Percentiles rank a stretch among this genome's conserved stretches.
These are phyloP conservation scores for Gastrolobium bilobum DNA, from an alignment of 306 rosid species.

Conservation along the genomic window DNA sequence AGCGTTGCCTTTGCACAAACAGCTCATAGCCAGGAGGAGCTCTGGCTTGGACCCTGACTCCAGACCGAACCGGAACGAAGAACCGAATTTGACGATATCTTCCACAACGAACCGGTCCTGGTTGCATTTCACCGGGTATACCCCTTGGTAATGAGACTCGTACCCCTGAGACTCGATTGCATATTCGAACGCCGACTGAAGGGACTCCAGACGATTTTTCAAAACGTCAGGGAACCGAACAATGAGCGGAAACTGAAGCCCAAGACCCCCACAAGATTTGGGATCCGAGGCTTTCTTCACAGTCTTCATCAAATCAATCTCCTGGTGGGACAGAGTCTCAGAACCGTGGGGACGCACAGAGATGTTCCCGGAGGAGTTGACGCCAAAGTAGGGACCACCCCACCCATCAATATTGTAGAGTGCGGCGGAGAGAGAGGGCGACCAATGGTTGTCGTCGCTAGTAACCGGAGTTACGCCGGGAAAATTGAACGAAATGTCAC, in stretches of 20 bases:
- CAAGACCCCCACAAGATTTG: constrained; percentile 74
- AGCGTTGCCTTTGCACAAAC: constrained; percentile 79
- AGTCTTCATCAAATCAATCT: constrained; percentile 80
- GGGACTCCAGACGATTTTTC: constrained; percentile 77
- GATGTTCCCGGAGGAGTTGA: constrained; percentile 76
- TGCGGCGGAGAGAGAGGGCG: constrained; percentile 64
- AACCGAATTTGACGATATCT: constrained; percentile 83
- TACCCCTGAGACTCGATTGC: constrained; percentile 79
- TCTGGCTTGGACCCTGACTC: constrained; percentile 98
- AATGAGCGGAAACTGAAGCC: constrained; percentile 80
- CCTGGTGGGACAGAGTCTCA: constrained; percentile 79
- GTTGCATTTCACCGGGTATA: constrained; percentile 89
- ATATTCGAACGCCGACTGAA: constrained; percentile 71
- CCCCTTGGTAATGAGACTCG: constrained; percentile 87
- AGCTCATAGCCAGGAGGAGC: constrained; percentile 89
- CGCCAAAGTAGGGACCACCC: constrained; percentile 82
- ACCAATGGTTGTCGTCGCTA: constrained; percentile 58
- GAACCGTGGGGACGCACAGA: constrained; percentile 73
- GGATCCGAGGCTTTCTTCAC: constrained; percentile 84
- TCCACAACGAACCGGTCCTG: constrained; percentile 92
- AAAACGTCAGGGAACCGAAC: constrained; percentile 83
- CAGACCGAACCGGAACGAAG: constrained; percentile 75
- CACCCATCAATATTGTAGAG: constrained; percentile 81
- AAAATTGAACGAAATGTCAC: constrained; percentile 67
- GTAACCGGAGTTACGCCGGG: constrained; percentile 57